Percentiles rank a stretch among this genome's conserved stretches.
Conservation (phyloP, 352 stramenopile species). For the Phytophthora cryptogea region DNA sequence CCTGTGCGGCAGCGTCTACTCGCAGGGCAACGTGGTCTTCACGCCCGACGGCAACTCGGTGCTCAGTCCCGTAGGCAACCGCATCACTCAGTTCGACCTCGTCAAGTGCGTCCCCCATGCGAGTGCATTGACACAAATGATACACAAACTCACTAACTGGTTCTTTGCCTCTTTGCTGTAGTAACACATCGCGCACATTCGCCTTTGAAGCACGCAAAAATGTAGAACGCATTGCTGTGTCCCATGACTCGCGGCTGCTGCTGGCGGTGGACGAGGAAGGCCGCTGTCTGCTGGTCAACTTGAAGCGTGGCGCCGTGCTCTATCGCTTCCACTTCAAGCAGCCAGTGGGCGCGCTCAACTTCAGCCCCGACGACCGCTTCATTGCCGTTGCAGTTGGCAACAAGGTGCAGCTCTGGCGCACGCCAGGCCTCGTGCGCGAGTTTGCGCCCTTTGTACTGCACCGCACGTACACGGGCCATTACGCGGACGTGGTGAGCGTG, state of each 20-base stretch:
- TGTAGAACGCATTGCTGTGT: constrained; percentile 86
- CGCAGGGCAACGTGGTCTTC: constrained; percentile 93
- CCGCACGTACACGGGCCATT: constrained; percentile 88
- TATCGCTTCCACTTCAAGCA: constrained; percentile 96
- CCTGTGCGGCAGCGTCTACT: constrained; percentile 94
- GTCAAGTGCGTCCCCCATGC: constrained; percentile 73
- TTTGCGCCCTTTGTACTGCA: constrained; percentile 92
- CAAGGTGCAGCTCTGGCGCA: constrained; percentile 93
- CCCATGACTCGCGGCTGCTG: constrained; percentile 88
- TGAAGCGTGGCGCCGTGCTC: constrained; percentile 88
- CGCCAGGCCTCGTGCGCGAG: constrained; percentile 83
- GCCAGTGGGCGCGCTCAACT: constrained; percentile 81
- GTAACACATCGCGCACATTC: constrained; percentile 89
- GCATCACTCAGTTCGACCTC: constrained; percentile 94
- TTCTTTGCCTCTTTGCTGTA: constrained; percentile 33
- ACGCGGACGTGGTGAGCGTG: constrained; percentile 87
- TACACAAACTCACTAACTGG: constrained; percentile 3
- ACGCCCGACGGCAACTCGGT: constrained; percentile 93
- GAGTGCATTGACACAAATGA: not conserved
- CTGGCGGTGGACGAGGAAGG: constrained; percentile 92
- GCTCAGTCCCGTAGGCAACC: constrained; percentile 93
- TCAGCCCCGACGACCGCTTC: constrained; percentile 89
- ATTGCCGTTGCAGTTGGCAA: constrained; percentile 90
- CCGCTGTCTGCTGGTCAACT: constrained; percentile 90
- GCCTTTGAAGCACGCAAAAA: constrained; percentile 93